A percentile compares a stretch with the other conserved stretches of the same genome.
Evolutionary conservation across 1,284 basidiomycete species (phyloP).

Genomic region (Boletellus sp.): DNA sequence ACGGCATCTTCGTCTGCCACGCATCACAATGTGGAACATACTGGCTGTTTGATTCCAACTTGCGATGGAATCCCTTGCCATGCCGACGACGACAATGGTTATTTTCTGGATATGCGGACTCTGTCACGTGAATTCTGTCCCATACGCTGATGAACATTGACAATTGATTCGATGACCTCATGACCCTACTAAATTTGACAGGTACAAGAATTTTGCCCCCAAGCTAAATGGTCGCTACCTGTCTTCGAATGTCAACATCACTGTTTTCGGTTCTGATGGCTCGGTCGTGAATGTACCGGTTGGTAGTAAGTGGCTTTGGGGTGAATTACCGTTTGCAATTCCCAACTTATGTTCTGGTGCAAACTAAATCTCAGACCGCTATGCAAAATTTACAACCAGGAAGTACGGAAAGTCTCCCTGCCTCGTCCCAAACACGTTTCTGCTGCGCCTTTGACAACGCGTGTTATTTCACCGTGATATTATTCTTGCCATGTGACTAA

Average conservation of each 20-base stretch:
- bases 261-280: slow-evolving; percentile 51
- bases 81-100: too few relatives aligned
- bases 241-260: slow-evolving; percentile 84
- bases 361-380: slow-evolving; percentile 45
- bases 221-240: slow-evolving; percentile 73
- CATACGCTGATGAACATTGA: not conserved
- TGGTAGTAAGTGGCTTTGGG: slow-evolving; percentile 44
- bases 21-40: not conserved
- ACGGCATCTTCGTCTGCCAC: not conserved
- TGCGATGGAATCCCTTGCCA: not conserved
- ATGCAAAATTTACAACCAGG: slow-evolving; percentile 70
- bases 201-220: slow-evolving; percentile 72
- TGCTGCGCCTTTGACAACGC: not conserved
- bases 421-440: not conserved
- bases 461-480: not conserved
- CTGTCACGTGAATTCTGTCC: not conserved
- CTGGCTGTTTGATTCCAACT: slow-evolving; percentile 4
- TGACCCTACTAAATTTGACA: slow-evolving; percentile 21
- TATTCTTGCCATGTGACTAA: not conserved
- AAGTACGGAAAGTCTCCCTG: slow-evolving; percentile 44
- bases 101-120: not conserved
- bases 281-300: slow-evolving; percentile 55
- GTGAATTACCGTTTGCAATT: not conserved
- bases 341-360: not conserved
- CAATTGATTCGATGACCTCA: not conserved